Evolutionary conservation across 2,329 filamentous ascomycete genomes (phyloP), one percentile per base, ranked within the genome.

Genomic region (Ophiostoma tasmaniense): DNA sequence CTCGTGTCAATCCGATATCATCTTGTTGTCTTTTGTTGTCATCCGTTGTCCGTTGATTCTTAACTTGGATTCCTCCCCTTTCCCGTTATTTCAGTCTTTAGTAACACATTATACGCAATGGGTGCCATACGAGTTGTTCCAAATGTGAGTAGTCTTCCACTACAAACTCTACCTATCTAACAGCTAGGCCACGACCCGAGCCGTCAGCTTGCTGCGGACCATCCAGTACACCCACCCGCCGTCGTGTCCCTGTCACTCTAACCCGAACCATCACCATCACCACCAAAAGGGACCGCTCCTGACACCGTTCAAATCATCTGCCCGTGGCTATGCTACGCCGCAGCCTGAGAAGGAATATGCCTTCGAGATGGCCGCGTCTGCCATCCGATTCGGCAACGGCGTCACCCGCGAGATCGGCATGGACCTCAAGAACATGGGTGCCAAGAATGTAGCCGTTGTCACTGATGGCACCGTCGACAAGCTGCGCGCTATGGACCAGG

Each of bases 331-430:
- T 78, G 93, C 92, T n/a, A 94, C 92, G 0, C 92, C 93, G 0
- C 81, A 90, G 35, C 85, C 88, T 72, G 86, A 93, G 75, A 97
- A 96, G 78, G 95, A 99, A 78, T 99, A 99, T 80, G 95, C 95
- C 17, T 99, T 99, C 77, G 95, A 99, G 79, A 96, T 99, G 94
- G 95, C 95, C 0, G 93, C 95, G 1, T 96, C 92, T 0, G 92
- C 90, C 35, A 97, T 99, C 75, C 88, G 95, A 14, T 99, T 98
- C 75, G 95, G 95, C 0, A 92, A 92, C 0, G 95, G 95, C 6
- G 91, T 90, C 69, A 99, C 95, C 30, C 92, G 92, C 78, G 95
- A 99, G 79, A 93, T 99, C 25, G 95, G 95, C 73, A 98, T 98
- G 95, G 95, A 99, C 79, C 89, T 98, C 74, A 90, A 88, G 80